A percentile compares a stretch with the other conserved stretches of the same genome.
phyloP scores from a whole-genome alignment of 1,139 yeast genomes.

The Pneumocystis murina region DNA sequence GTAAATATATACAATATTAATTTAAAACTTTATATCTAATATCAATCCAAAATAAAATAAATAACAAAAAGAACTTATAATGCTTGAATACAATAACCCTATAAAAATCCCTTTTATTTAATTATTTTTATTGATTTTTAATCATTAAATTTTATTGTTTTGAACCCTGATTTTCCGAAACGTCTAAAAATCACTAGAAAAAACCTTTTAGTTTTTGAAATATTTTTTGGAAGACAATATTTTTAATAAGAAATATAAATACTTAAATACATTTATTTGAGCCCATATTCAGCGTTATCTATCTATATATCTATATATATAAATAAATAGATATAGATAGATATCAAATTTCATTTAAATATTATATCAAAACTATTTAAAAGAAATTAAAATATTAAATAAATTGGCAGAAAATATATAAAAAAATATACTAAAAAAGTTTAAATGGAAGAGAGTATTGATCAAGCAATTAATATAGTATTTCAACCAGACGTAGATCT shows the following conservation, averaged over 20 bases:
- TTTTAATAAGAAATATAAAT: background rate
- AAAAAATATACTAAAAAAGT: background rate
- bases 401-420: background rate
- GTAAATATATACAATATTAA: background rate
- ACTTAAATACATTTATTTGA: background rate
- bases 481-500: slow-evolving; percentile 62
- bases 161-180: background rate
- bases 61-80: background rate
- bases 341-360: background rate
- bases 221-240: background rate
- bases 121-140: background rate
- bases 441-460: slow-evolving; percentile 68
- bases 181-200: background rate
- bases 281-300: background rate
- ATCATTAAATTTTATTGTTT: background rate
- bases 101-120: background rate
- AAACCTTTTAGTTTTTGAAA: background rate
- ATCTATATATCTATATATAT: background rate
- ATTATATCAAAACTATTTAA: background rate
- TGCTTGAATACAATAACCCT: background rate
- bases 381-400: background rate
- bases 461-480: slow-evolving; percentile 86
- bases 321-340: no score
- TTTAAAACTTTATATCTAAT: background rate
- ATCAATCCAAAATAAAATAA: background rate